These are phyloP conservation scores for Heterobasidion parviporum DNA, from an alignment of 1,284 basidiomycete genomes.

Conservation along the genomic window DNA sequence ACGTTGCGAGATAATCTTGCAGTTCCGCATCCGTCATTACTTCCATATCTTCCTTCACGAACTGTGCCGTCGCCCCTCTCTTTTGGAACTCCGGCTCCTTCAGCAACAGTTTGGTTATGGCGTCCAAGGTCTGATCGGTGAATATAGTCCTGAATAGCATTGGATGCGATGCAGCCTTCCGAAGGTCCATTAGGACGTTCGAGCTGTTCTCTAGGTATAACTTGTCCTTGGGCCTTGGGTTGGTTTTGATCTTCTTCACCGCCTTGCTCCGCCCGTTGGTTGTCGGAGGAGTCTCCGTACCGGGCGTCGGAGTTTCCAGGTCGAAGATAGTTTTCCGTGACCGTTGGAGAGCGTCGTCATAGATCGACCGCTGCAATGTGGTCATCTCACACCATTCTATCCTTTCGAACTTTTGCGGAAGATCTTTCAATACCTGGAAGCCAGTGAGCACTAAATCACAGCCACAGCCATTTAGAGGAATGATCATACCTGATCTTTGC, in stretches of 20 bases:
- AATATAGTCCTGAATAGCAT: constrained; percentile 89
- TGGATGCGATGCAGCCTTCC: constrained; percentile 94
- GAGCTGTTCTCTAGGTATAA: constrained; percentile 72
- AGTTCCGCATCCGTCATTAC: constrained; percentile 95
- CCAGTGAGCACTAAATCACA: not conserved
- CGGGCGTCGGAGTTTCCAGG: constrained; percentile 24
- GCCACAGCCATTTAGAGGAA: constrained; percentile 1
- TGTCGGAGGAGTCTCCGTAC: constrained; percentile 18
- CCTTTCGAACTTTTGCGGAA: constrained; percentile 87
- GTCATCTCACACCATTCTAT: constrained; percentile 97
- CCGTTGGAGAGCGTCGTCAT: constrained; percentile 77
- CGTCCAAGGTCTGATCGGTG: constrained; percentile 67
- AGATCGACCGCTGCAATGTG: constrained; percentile 73
- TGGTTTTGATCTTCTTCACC: constrained; percentile 36
- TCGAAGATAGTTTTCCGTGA: constrained; percentile 81
- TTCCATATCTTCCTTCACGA: constrained; percentile 88
- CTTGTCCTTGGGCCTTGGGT: constrained; percentile 49
- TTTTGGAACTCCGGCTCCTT: constrained; percentile 88
- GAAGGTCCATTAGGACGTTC: constrained; percentile 92
- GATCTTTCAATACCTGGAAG: constrained; percentile 77
- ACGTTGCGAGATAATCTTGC: constrained; percentile 72
- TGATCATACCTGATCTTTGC: constrained; percentile 76
- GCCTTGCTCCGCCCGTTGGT: constrained; percentile 25
- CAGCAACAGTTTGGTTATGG: constrained; percentile 77
- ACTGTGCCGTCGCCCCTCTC: constrained; percentile 69